phyloP scores from a whole-genome alignment of 2,329 filamentous ascomycete species.

The Rhynchosporium secalis region DNA sequence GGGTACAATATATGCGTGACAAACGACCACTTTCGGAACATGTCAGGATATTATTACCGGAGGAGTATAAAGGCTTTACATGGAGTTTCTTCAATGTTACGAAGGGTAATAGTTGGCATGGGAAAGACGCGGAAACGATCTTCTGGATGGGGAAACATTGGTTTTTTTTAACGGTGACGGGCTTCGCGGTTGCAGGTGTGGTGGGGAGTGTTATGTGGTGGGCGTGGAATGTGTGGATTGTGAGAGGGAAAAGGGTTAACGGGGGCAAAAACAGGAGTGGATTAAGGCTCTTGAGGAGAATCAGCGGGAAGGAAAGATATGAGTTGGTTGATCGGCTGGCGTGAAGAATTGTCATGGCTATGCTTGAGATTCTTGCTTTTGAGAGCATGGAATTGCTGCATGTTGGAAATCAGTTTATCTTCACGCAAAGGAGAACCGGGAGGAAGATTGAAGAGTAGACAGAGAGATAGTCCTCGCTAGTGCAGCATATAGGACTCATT shows the following conservation, averaged over 20 bases:
- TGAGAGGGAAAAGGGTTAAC: constrained; percentile 23
- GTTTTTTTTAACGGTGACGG: constrained; percentile 41
- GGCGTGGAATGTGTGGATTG: constrained; percentile 36
- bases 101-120: constrained; percentile 50
- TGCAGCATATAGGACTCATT: constrained; percentile 34
- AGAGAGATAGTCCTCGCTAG: constrained; percentile 34
- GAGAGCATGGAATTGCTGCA: background rate
- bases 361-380: background rate
- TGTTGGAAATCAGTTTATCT: background rate
- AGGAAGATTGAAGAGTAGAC: background rate
- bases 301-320: constrained; percentile 35
- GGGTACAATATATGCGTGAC: constrained; percentile 69
- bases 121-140: constrained; percentile 47
- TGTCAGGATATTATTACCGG: constrained; percentile 67
- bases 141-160: constrained; percentile 51
- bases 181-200: constrained; percentile 38
- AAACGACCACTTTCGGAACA: constrained; percentile 51
- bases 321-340: constrained; percentile 39
- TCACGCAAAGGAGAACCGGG: background rate
- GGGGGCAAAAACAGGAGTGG: constrained; percentile 13
- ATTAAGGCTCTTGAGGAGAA: constrained; percentile 33
- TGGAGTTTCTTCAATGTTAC: constrained; percentile 69
- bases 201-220: constrained; percentile 35
- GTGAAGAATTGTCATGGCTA: constrained; percentile 19
- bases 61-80: constrained; percentile 65